Percentiles rank a stretch among this genome's conserved stretches.
Conservation (phyloP, 73 alveolate genomes). For the Paramecium bursaria region DNA sequence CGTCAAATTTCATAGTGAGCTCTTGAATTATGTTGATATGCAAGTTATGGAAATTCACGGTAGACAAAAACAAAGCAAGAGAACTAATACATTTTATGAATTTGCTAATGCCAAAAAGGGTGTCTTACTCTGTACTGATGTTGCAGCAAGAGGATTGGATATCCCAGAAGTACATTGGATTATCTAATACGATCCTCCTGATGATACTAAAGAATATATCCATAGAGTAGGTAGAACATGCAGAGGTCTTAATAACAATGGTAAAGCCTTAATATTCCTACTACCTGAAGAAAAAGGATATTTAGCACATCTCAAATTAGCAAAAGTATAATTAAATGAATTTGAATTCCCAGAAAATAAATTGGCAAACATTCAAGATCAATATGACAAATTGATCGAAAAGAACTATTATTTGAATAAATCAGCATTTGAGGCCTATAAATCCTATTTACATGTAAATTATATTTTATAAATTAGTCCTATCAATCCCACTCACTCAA, state of each 20-base stretch:
- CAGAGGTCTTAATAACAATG: slow-evolving; percentile 92
- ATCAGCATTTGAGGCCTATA: slow-evolving; percentile 97
- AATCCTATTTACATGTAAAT: slow-evolving; percentile 78
- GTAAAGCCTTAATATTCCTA: slow-evolving; percentile 97
- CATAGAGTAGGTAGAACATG: slow-evolving; percentile 99
- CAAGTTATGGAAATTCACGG: slow-evolving; percentile 82
- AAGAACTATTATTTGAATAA: slow-evolving; percentile 95
- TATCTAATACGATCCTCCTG: slow-evolving; percentile 99
- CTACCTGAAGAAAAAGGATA: slow-evolving; percentile 97
- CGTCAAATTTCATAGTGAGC: slow-evolving; percentile 96
- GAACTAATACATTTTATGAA: slow-evolving; percentile 97
- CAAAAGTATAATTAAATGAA: slow-evolving; percentile 96
- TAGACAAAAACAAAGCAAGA: slow-evolving; percentile 51
- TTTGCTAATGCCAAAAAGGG: slow-evolving; percentile 97
- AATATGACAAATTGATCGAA: slow-evolving; percentile 95
- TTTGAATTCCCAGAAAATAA: slow-evolving; percentile 98
- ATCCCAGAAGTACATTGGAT: slow-evolving; percentile 91
- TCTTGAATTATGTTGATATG: slow-evolving; percentile 97
- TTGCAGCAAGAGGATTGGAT: slow-evolving; percentile 99
- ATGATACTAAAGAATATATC: slow-evolving; percentile 99
- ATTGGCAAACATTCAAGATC: slow-evolving; percentile 92
- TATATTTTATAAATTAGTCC: slow-evolving; percentile 71
- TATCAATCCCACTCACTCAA: slow-evolving; percentile 90
- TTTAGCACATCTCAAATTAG: slow-evolving; percentile 87
- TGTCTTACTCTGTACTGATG: slow-evolving; percentile 98